Conservation (phyloP, 805 yeast species). For the Suhomyces sp. region DNA sequence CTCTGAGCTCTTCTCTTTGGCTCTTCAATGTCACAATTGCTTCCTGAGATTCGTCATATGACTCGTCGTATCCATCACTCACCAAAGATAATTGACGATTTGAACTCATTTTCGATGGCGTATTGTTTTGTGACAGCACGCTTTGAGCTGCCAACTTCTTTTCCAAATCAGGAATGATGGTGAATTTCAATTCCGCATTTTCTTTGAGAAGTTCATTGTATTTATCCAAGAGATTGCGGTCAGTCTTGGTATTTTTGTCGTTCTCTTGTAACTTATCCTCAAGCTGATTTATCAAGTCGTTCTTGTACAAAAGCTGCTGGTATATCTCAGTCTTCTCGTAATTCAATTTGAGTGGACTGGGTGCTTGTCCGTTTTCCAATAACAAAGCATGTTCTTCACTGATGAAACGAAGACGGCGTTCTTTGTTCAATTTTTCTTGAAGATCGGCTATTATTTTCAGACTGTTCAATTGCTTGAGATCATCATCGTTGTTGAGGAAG, state of each 20-base stretch:
- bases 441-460: slow-evolving; percentile 44
- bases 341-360: slow-evolving; percentile 53
- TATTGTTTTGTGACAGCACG: neutral
- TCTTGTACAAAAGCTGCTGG: slow-evolving; percentile 45
- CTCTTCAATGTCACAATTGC: slow-evolving; percentile 12
- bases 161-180: slow-evolving; percentile 46
- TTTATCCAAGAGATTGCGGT: slow-evolving; percentile 35
- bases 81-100: slow-evolving; percentile 6
- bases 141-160: slow-evolving; percentile 21
- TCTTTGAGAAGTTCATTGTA: slow-evolving; percentile 39
- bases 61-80: slow-evolving; percentile 7
- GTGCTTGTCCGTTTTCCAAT: slow-evolving; percentile 49
- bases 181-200: slow-evolving; percentile 40
- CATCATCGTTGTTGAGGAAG: slow-evolving; percentile 12
- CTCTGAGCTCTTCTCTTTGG: slow-evolving; percentile 43
- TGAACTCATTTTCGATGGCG: neutral
- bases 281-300: slow-evolving; percentile 46
- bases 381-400: slow-evolving; percentile 69
- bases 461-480: slow-evolving; percentile 19
- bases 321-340: slow-evolving; percentile 55
- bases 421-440: slow-evolving; percentile 57
- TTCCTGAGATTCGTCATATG: slow-evolving; percentile 10
- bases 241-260: slow-evolving; percentile 17
- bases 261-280: slow-evolving; percentile 45
- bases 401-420: slow-evolving; percentile 61